Conservation (phyloP, 108 stramenopile genomes). For the Nitzschia palea region DNA sequence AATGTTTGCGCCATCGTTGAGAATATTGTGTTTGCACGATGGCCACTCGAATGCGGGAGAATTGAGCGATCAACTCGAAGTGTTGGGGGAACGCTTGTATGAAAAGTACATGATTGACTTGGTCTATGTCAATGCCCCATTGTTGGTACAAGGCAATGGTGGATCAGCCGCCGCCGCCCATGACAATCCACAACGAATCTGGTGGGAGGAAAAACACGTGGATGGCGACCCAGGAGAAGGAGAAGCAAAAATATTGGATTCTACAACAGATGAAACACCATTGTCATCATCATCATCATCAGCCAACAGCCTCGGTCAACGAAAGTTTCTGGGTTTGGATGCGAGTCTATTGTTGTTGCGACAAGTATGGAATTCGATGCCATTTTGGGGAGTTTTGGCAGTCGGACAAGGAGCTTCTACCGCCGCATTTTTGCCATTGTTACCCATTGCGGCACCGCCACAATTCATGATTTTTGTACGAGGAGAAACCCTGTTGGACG, state of each 20-base stretch:
- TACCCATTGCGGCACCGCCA: slow-evolving; percentile 23
- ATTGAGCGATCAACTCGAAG: slow-evolving; percentile 40
- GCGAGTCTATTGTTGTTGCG: slow-evolving; percentile 72
- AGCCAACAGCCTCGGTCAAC: not conserved
- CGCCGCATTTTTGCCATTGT: slow-evolving; percentile 60
- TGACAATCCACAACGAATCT: slow-evolving; percentile 17
- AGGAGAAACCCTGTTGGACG: slow-evolving; percentile 36
- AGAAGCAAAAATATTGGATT: not conserved
- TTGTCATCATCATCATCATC: not conserved
- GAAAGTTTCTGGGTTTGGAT: slow-evolving; percentile 48
- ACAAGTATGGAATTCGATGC: slow-evolving; percentile 73
- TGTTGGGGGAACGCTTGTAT: slow-evolving; percentile 67
- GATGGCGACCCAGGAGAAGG: slow-evolving; percentile 4
- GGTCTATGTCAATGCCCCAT: slow-evolving; percentile 73
- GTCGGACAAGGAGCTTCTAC: slow-evolving; percentile 77
- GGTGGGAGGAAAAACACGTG: slow-evolving; percentile 20
- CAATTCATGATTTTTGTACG: slow-evolving; percentile 40
- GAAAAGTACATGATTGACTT: slow-evolving; percentile 78
- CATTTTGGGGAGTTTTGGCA: slow-evolving; percentile 79
- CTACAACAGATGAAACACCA: not conserved
- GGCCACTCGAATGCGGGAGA: slow-evolving; percentile 55
- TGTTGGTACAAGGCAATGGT: slow-evolving; percentile 23
- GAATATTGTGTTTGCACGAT: slow-evolving; percentile 83
- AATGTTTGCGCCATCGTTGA: slow-evolving; percentile 29
- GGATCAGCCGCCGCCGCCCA: not conserved